Percentiles rank a stretch among this genome's conserved stretches.
Conservation (phyloP, 352 stramenopile species). For the Phytopythium vexans region DNA sequence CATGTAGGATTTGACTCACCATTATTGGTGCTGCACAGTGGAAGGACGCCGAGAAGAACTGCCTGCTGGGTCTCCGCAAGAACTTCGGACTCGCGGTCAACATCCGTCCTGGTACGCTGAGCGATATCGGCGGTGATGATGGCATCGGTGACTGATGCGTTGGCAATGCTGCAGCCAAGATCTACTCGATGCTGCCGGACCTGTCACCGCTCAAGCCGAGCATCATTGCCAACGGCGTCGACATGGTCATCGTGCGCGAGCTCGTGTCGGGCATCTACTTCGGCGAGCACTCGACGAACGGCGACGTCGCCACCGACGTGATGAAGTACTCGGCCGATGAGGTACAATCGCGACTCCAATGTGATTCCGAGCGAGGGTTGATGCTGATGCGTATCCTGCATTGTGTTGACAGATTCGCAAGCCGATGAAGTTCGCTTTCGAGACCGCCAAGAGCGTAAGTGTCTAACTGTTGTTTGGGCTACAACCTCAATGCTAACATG, state of each 20-base stretch:
- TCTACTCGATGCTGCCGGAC: constrained; percentile 96
- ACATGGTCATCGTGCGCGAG: constrained; percentile 99
- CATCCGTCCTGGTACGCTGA: constrained; percentile 80
- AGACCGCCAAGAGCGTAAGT: constrained; percentile 76
- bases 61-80: constrained; percentile 97
- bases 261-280: constrained; percentile 99
- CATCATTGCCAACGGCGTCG: constrained; percentile 93
- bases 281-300: constrained; percentile 82
- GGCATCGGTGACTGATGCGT: no score
- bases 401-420: constrained; percentile 44
- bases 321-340: constrained; percentile 98
- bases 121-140: not conserved
- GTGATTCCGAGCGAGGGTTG: not conserved
- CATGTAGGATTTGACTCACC: not conserved
- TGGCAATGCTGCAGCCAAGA: constrained; percentile 78
- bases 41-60: constrained; percentile 93
- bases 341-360: constrained; percentile 10
- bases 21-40: constrained; percentile 25
- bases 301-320: constrained; percentile 86
- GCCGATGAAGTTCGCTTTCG: constrained; percentile 83
- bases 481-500: constrained; percentile 6
- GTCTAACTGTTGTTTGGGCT: not conserved
- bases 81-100: constrained; percentile 98
- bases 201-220: constrained; percentile 96
- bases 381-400: not conserved